Evolutionary conservation across 208 protist species (phyloP).

Genomic region (Zelonia costaricensis): DNA sequence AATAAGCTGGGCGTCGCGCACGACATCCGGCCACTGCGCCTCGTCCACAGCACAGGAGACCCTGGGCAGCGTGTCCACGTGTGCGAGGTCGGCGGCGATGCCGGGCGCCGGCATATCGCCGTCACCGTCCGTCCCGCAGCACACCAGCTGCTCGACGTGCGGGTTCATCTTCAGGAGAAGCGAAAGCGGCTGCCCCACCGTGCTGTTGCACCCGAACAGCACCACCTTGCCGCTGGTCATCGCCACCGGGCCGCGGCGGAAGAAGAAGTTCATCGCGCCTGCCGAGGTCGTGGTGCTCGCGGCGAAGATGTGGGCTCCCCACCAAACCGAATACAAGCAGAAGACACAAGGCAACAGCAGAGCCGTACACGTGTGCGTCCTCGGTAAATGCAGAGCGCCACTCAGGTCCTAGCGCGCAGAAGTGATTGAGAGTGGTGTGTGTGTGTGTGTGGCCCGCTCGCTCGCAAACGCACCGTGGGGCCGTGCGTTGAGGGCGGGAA

Average conservation of each 20-base stretch:
- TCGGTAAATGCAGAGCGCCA: too few relatives aligned
- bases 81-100: slow-evolving; percentile 73
- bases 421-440: too few relatives aligned
- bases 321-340: too few relatives aligned
- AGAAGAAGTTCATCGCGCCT: slow-evolving; percentile 37
- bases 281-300: too few relatives aligned
- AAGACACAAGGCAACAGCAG: neutral
- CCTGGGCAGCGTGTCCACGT: slow-evolving; percentile 67
- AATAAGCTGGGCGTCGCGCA: slow-evolving; percentile 83
- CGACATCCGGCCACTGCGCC: slow-evolving; percentile 52
- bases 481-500: too few relatives aligned
- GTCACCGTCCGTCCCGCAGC: slow-evolving; percentile 59
- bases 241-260: slow-evolving; percentile 24
- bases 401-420: too few relatives aligned
- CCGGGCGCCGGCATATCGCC: slow-evolving; percentile 37
- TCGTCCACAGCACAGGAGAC: slow-evolving; percentile 37
- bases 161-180: slow-evolving; percentile 90
- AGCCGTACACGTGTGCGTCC: neutral
- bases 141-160: slow-evolving; percentile 74
- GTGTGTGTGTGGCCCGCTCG: too few relatives aligned
- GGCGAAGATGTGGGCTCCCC: too few relatives aligned
- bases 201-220: slow-evolving; percentile 91
- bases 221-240: slow-evolving; percentile 68
- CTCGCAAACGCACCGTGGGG: too few relatives aligned
- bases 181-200: slow-evolving; percentile 93